These are phyloP conservation scores for Lachnellula subtilissima DNA, from an alignment of 2,329 filamentous ascomycete species.

Conservation along the genomic window DNA sequence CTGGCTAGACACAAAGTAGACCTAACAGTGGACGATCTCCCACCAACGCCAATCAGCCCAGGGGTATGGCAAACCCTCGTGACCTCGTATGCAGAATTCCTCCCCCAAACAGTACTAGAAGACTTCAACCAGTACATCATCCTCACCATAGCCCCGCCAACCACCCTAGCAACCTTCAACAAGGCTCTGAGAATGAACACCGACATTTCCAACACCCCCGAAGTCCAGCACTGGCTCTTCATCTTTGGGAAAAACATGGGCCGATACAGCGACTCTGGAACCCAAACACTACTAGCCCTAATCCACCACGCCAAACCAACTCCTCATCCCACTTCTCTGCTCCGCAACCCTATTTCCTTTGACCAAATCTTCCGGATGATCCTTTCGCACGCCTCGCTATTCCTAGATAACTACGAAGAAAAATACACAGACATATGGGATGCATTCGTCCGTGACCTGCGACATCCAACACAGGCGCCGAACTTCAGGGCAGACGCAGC, in stretches of 20 bases:
- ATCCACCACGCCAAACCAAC: slow-evolving; percentile 1
- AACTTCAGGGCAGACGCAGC: background rate
- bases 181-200: slow-evolving; percentile 6
- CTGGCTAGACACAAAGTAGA: slow-evolving; percentile 5
- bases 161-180: slow-evolving; percentile 8
- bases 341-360: slow-evolving; percentile 6
- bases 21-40: slow-evolving; percentile 7
- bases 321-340: background rate
- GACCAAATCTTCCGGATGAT: slow-evolving; percentile 4
- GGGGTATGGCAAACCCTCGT: slow-evolving; percentile 8
- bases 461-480: background rate
- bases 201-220: slow-evolving; percentile 7
- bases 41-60: slow-evolving; percentile 6
- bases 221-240: slow-evolving; percentile 12
- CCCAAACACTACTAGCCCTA: slow-evolving; percentile 1
- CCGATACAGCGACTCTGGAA: slow-evolving; percentile 3
- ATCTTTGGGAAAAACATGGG: slow-evolving; percentile 2
- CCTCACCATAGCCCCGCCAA: slow-evolving; percentile 10
- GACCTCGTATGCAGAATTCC: slow-evolving; percentile 2
- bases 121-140: slow-evolving; percentile 11
- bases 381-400: slow-evolving; percentile 8
- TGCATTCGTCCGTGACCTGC: slow-evolving; percentile 5
- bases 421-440: slow-evolving; percentile 5
- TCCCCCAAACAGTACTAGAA: slow-evolving; percentile 7
- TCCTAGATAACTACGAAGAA: slow-evolving; percentile 9